Base-by-base conservation (phyloP, 805 yeast genomes). In the Pichia kluyveri region DNA sequence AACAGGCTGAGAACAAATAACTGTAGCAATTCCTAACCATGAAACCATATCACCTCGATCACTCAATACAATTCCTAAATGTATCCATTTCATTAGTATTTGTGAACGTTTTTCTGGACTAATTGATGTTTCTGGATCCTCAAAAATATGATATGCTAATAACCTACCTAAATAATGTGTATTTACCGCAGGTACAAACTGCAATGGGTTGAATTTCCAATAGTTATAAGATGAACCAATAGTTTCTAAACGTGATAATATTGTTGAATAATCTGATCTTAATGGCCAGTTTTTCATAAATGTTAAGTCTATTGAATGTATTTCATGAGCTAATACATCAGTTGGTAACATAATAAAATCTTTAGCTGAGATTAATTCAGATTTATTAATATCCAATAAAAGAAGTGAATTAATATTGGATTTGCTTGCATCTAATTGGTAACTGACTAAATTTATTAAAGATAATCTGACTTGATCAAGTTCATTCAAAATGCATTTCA, bases 31-130 rank as follows among this genome's bases (percentile, higher is more conserved):
- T 0, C 96, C 96, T 26, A 88, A 69, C 97, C 97, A 91, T 31
- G 93, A 82, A 0, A 89, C 90, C 90, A 88, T 87, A 61, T 91
- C 95, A 44, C 98, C 98, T 31, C 77, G 69, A 51, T 77, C 77
- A 58, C 87, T 93, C 52, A 91, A 76, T 28, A 71, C 68, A 53
- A 83, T 79, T 4, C 96, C 98, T 41, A 91, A 70, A 51, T 80
- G 80, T 40, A 90, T 84, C 98, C 98, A 91, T 60, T 80, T 83
- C 42, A 80, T 79, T 37, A 91, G 62, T 5, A 89, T 58, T 40
- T 75, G 66, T 0, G 95, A 95, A 50, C 93, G 73, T 31, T 63
- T 61, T 49, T 69, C 76, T 12, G 67, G 53, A 18, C 56, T 52
- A 8, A 58, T 57, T 3, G 68, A 60, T 26, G 56, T 61, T 17